A percentile compares a stretch with the other conserved stretches of the same genome.
phyloP scores from a whole-genome alignment of 208 protist genomes.

The Wallacemonas rigidus region DNA sequence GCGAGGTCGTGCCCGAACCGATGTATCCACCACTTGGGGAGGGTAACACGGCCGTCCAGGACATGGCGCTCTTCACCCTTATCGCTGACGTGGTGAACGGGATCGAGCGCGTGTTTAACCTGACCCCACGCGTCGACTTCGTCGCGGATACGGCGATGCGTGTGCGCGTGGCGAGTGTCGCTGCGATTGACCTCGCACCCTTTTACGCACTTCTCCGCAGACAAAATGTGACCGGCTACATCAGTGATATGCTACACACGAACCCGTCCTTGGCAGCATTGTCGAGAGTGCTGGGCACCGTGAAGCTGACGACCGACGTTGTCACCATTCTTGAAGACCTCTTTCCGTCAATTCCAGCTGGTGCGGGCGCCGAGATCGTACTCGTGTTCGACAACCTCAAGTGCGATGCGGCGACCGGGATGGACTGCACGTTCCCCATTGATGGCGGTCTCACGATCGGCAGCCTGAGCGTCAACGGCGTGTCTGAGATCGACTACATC shows the following conservation, averaged over 20 bases:
- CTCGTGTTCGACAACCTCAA: neutral
- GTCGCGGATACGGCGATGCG: slow-evolving; percentile 12
- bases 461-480: neutral
- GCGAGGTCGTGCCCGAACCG: neutral
- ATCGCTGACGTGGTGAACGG: slow-evolving; percentile 1
- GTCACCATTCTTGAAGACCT: neutral
- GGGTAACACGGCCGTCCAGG: slow-evolving; percentile 4
- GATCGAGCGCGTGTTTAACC: neutral
- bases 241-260: neutral
- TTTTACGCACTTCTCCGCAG: neutral
- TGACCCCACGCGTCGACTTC: slow-evolving; percentile 3
- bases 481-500: neutral
- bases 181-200: neutral
- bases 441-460: neutral
- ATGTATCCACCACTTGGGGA: neutral
- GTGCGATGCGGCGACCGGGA: slow-evolving; percentile 7
- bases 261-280: neutral
- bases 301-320: slow-evolving; percentile 5
- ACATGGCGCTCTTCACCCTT: slow-evolving; percentile 4
- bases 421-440: slow-evolving; percentile 16
- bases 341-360: neutral
- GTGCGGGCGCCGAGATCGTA: neutral
- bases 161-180: neutral
- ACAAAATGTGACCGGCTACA: neutral
- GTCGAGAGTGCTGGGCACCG: neutral